A percentile compares a stretch with the other conserved stretches of the same genome.
These are phyloP conservation scores for Datisca glomerata DNA, from an alignment of 306 rosid genomes.

Conservation along the genomic window DNA sequence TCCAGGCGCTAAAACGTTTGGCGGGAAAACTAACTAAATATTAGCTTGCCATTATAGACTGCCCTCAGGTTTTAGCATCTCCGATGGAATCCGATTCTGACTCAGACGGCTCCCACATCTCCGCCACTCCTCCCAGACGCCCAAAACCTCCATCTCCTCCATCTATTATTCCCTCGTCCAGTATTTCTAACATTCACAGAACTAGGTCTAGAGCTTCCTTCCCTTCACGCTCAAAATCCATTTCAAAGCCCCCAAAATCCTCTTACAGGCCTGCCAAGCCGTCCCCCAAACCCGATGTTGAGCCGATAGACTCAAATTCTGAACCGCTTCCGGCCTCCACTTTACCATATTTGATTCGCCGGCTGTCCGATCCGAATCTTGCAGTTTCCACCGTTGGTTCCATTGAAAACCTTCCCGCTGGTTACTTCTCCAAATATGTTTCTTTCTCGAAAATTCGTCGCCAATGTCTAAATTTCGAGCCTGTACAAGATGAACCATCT, in stretches of 20 bases:
- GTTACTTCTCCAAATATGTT: constrained; percentile 37
- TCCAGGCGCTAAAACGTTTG: background rate
- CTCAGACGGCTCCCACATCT: constrained; percentile 77
- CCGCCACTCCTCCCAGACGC: constrained; percentile 75
- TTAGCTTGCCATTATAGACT: no score
- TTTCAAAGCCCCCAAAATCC: constrained; percentile 24
- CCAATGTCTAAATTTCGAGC: constrained; percentile 22
- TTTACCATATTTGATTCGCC: constrained; percentile 56
- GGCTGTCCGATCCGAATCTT: constrained; percentile 24
- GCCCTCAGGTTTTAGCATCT: background rate
- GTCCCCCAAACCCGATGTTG: background rate
- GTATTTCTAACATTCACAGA: constrained; percentile 23
- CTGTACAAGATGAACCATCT: constrained; percentile 17
- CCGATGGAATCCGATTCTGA: constrained; percentile 44
- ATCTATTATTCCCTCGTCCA: constrained; percentile 8
- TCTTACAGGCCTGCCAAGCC: constrained; percentile 12
- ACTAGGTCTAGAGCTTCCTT: constrained; percentile 17
- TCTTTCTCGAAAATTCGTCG: constrained; percentile 55
- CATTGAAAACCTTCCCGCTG: constrained; percentile 51
- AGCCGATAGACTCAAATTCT: constrained; percentile 9
- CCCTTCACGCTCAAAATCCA: constrained; percentile 16
- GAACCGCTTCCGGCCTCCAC: constrained; percentile 19
- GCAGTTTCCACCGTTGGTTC: constrained; percentile 22
- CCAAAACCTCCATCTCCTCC: constrained; percentile 22
- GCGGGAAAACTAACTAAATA: no score